A percentile compares a stretch with the other conserved stretches of the same genome.
These are phyloP conservation scores for Pseudogymnoascus sp. DNA, from an alignment of 2,329 filamentous ascomycete genomes.

Conservation along the genomic window DNA sequence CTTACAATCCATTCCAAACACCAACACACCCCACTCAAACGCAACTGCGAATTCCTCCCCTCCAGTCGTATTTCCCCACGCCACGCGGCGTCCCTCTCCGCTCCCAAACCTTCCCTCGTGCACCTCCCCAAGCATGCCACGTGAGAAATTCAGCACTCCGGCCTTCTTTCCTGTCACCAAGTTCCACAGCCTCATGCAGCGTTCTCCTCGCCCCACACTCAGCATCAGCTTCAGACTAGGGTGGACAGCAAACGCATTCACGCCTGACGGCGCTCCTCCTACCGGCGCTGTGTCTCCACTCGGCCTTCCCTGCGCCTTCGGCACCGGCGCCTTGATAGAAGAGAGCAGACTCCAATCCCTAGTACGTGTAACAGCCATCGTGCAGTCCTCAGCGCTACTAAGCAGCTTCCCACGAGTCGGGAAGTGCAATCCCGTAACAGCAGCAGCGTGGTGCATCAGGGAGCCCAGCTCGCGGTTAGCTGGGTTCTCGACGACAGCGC, in stretches of 20 bases:
- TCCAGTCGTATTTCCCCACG: slow-evolving; percentile 68
- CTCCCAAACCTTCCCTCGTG: slow-evolving; percentile 70
- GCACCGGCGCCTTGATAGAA: slow-evolving; percentile 80
- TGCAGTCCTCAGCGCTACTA: slow-evolving; percentile 83
- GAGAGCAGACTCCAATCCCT: slow-evolving; percentile 85
- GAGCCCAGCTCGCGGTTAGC: slow-evolving; percentile 84
- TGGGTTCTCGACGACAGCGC: slow-evolving; percentile 73
- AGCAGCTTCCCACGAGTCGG: slow-evolving; percentile 82
- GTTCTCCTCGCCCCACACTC: slow-evolving; percentile 81
- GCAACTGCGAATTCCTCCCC: slow-evolving; percentile 81
- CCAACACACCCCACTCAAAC: slow-evolving; percentile 77
- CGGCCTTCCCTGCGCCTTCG: slow-evolving; percentile 71
- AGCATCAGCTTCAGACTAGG: slow-evolving; percentile 97
- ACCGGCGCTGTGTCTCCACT: slow-evolving; percentile 83
- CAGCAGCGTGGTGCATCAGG: slow-evolving; percentile 77
- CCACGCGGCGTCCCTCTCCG: slow-evolving; percentile 75
- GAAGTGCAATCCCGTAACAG: slow-evolving; percentile 72
- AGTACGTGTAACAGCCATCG: slow-evolving; percentile 77
- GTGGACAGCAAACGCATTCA: slow-evolving; percentile 93
- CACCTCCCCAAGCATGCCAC: slow-evolving; percentile 62
- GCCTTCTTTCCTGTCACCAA: slow-evolving; percentile 94
- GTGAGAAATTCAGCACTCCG: slow-evolving; percentile 78
- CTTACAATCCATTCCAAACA: slow-evolving; percentile 84
- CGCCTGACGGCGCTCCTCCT: slow-evolving; percentile 73
- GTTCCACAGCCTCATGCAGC: slow-evolving; percentile 92